Evolutionary conservation across 257 asterid genomes (phyloP).

Genomic region (Ligustrum vulgare): DNA sequence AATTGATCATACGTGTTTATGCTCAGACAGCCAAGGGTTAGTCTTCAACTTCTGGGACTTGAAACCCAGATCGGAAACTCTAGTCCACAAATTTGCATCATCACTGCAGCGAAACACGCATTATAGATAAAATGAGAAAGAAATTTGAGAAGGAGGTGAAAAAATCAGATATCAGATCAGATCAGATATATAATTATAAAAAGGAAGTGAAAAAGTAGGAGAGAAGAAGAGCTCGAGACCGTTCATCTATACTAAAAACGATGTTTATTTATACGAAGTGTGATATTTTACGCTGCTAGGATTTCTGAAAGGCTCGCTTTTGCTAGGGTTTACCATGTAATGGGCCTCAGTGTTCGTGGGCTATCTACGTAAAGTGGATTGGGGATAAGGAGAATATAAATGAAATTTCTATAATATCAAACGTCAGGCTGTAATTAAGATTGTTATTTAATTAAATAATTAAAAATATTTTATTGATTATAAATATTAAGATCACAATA

Average conservation of each 20-base stretch:
- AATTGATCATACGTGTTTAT: conserved; percentile 10
- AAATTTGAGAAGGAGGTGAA: not conserved
- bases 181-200: not conserved
- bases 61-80: conserved; percentile 59
- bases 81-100: conserved; percentile 59
- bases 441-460: too few species aligned
- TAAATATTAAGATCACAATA: too few species aligned
- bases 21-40: conserved; percentile 91
- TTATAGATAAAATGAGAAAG: not conserved
- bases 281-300: not conserved
- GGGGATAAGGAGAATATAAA: too few species aligned
- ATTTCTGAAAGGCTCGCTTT: not conserved
- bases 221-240: not conserved
- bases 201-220: not conserved
- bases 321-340: not conserved
- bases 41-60: conserved; percentile 44
- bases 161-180: not conserved
- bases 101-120: conserved; percentile 39
- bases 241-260: too few species aligned
- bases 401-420: too few species aligned
- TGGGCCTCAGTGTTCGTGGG: not conserved
- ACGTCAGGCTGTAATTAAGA: too few species aligned
- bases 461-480: too few species aligned
- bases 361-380: not conserved
- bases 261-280: not conserved